A percentile compares a stretch with the other conserved stretches of the same genome.
Conservation (phyloP, 495 filamentous ascomycete genomes). For the Daldinia bambusicola region DNA sequence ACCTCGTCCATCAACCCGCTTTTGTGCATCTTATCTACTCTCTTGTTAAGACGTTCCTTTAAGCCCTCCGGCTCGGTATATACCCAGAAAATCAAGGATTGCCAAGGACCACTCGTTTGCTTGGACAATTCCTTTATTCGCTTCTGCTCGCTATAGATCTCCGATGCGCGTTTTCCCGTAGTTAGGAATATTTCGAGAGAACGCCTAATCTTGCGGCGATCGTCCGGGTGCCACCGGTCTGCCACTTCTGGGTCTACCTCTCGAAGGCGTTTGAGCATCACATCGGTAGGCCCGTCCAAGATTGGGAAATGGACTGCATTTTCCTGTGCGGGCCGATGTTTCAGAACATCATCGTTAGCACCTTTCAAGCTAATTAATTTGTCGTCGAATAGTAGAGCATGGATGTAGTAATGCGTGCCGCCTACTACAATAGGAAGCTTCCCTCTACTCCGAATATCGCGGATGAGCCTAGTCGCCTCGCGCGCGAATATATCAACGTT, state of each 20-base stretch:
- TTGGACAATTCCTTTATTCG: slow-evolving; percentile 40
- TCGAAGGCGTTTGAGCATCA: slow-evolving; percentile 74
- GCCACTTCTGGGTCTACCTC: slow-evolving; percentile 92
- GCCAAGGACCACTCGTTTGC: slow-evolving; percentile 59
- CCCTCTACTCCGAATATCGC: slow-evolving; percentile 78
- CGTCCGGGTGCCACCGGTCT: slow-evolving; percentile 91
- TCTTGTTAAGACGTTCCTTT: slow-evolving; percentile 72
- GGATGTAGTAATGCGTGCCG: slow-evolving; percentile 94
- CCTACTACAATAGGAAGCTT: slow-evolving; percentile 91
- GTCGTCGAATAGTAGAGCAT: slow-evolving; percentile 83
- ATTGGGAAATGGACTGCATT: slow-evolving; percentile 70
- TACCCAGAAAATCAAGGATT: slow-evolving; percentile 85
- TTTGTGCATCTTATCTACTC: slow-evolving; percentile 85
- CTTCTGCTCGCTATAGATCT: slow-evolving; percentile 85
- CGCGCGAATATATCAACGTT: slow-evolving; percentile 76
- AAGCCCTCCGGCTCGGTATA: slow-evolving; percentile 75
- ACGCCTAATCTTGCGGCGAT: slow-evolving; percentile 86
- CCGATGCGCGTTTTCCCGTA: slow-evolving; percentile 80
- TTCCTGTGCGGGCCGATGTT: slow-evolving; percentile 46
- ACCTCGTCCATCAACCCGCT: slow-evolving; percentile 77
- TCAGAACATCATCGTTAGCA: slow-evolving; percentile 36
- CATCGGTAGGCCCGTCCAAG: slow-evolving; percentile 72
- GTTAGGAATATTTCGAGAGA: slow-evolving; percentile 89
- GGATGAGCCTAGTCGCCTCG: slow-evolving; percentile 74
- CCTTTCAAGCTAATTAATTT: slow-evolving; percentile 58